Percentiles rank a stretch among this genome's conserved stretches.
These are phyloP conservation scores for Neobulgaria alba DNA, from an alignment of 2,329 filamentous ascomycete species.

Conservation along the genomic window DNA sequence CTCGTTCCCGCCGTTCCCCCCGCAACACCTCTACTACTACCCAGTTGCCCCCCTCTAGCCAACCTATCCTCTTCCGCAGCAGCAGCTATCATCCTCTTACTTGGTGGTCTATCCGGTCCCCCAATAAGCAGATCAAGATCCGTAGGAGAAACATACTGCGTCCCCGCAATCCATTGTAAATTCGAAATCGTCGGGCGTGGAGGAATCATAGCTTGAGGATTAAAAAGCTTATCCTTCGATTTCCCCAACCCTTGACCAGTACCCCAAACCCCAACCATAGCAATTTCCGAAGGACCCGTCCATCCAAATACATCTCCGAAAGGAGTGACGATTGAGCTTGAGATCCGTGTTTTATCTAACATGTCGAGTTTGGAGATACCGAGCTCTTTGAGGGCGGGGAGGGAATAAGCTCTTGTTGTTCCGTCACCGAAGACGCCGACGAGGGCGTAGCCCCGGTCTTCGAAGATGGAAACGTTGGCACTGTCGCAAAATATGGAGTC, in stretches of 20 bases:
- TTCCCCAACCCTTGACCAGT: slow-evolving; percentile 55
- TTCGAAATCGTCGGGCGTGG: slow-evolving; percentile 89
- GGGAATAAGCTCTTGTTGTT: slow-evolving; percentile 67
- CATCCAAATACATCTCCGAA: slow-evolving; percentile 81
- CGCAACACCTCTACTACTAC: slow-evolving; percentile 20
- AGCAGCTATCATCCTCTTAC: slow-evolving; percentile 79
- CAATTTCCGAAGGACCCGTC: slow-evolving; percentile 80
- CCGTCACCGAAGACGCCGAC: slow-evolving; percentile 81
- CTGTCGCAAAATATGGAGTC: slow-evolving; percentile 74
- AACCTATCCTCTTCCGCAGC: slow-evolving; percentile 65
- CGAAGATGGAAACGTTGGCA: slow-evolving; percentile 66
- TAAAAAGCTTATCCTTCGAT: slow-evolving; percentile 66
- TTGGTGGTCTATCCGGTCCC: slow-evolving; percentile 77
- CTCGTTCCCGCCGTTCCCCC: slow-evolving; percentile 26
- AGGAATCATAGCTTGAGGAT: slow-evolving; percentile 64
- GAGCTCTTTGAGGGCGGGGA: slow-evolving; percentile 85
- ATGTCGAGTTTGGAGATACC: slow-evolving; percentile 57
- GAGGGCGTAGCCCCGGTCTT: slow-evolving; percentile 68
- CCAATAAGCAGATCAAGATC: slow-evolving; percentile 90
- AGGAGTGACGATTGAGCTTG: slow-evolving; percentile 60
- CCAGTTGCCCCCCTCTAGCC: slow-evolving; percentile 34
- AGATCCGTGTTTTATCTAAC: slow-evolving; percentile 65
- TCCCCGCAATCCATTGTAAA: slow-evolving; percentile 92
- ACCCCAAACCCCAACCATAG: slow-evolving; percentile 78
- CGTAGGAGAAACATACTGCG: slow-evolving; percentile 76